These are phyloP conservation scores for Xylaria castorea DNA, from an alignment of 495 filamentous ascomycete species.

Conservation along the genomic window DNA sequence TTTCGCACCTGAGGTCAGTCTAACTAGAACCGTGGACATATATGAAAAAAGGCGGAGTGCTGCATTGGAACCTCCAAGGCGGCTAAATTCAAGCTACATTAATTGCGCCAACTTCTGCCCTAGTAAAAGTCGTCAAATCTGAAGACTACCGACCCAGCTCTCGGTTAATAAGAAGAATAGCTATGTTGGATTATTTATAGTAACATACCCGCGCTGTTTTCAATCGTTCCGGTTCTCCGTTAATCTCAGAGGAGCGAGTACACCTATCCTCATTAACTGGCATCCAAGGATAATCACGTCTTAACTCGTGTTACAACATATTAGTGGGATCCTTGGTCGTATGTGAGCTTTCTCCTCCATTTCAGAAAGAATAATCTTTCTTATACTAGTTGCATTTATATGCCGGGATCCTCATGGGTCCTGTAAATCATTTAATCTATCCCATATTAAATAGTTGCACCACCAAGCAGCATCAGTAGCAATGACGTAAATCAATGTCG, in stretches of 20 bases:
- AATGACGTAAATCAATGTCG: constrained; percentile 16
- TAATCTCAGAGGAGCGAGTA: constrained; percentile 5
- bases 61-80: constrained; percentile 14
- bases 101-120: constrained; percentile 7
- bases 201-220: neutral
- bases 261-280: neutral
- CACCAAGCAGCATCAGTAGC: neutral
- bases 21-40: neutral
- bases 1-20: neutral
- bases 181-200: constrained; percentile 15
- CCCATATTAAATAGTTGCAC: constrained; percentile 19
- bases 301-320: neutral
- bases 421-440: constrained; percentile 16
- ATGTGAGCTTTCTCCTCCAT: neutral
- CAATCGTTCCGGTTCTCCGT: neutral
- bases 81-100: constrained; percentile 23
- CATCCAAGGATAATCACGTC: neutral
- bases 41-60: constrained; percentile 1
- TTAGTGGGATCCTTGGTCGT: neutral
- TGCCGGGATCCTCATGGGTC: neutral
- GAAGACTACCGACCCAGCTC: neutral
- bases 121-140: neutral
- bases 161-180: constrained; percentile 21
- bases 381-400: neutral
- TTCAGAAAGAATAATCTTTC: neutral